phyloP scores from a whole-genome alignment of 768 basidiomycete genomes.

The Russula compacta region DNA sequence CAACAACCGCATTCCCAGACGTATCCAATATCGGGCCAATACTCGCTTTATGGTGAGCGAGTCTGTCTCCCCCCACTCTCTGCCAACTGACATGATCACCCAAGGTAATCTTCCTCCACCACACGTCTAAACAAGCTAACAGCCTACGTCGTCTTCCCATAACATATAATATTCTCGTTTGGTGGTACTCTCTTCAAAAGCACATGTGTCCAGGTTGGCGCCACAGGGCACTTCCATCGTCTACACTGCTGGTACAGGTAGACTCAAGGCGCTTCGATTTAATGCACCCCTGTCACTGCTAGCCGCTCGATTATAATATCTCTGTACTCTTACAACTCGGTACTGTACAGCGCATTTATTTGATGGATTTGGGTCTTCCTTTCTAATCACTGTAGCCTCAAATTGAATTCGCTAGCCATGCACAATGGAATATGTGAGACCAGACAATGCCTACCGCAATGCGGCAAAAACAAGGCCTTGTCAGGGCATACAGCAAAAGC shows the following conservation, averaged over 20 bases:
- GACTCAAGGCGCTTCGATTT: neutral
- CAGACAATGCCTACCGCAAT: no score
- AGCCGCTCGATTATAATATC: neutral
- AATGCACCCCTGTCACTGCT: neutral
- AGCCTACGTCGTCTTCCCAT: neutral
- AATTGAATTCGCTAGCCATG: neutral
- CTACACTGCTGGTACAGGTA: conserved; percentile 3
- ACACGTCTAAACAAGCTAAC: neutral
- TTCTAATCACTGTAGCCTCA: neutral
- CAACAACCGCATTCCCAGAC: conserved; percentile 9
- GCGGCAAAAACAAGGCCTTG: no score
- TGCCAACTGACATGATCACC: neutral
- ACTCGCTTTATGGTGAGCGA: conserved; percentile 16
- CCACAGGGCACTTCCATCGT: neutral
- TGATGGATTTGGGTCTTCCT: neutral
- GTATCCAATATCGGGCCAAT: conserved; percentile 16
- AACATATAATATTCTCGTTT: neutral
- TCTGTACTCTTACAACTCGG: conserved; percentile 2
- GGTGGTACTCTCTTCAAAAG: neutral
- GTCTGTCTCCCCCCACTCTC: neutral
- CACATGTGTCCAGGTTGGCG: neutral
- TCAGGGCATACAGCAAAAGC: no score
- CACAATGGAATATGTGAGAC: neutral
- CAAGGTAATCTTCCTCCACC: conserved; percentile 1
- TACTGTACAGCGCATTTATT: neutral